Percentiles rank a stretch among this genome's conserved stretches.
These are phyloP conservation scores for Plasmodium gaboni DNA, from an alignment of 169 alveolate genomes.

Conservation along the genomic window DNA sequence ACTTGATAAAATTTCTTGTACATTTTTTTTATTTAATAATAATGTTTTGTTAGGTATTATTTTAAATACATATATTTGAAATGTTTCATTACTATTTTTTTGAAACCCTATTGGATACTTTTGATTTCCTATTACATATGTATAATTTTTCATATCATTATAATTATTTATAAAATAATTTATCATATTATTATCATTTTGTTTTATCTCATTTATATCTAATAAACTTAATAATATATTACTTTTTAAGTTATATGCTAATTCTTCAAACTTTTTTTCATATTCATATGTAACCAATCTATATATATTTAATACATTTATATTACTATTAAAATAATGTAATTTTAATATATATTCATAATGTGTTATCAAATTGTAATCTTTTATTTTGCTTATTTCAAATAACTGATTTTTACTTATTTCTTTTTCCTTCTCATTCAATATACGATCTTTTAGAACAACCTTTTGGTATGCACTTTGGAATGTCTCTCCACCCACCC, in stretches of 20 bases:
- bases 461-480: slow-evolving; percentile 18
- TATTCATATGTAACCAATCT: slow-evolving; percentile 24
- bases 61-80: slow-evolving; percentile 54
- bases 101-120: slow-evolving; percentile 72
- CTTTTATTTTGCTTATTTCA: slow-evolving; percentile 45
- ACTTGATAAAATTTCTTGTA: background rate
- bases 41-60: slow-evolving; percentile 51
- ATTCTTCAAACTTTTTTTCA: slow-evolving; percentile 56
- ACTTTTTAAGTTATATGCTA: slow-evolving; percentile 34
- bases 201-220: slow-evolving; percentile 49
- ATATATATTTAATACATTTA: slow-evolving; percentile 49
- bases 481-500: slow-evolving; percentile 4
- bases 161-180: slow-evolving; percentile 50
- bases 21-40: slow-evolving; percentile 52
- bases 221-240: slow-evolving; percentile 56
- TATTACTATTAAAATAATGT: slow-evolving; percentile 51
- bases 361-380: slow-evolving; percentile 45
- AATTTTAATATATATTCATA: slow-evolving; percentile 62
- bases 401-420: slow-evolving; percentile 11
- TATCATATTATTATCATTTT: slow-evolving; percentile 19
- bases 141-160: slow-evolving; percentile 26
- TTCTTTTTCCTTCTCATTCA: slow-evolving; percentile 4
- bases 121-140: slow-evolving; percentile 42
- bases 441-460: slow-evolving; percentile 8
- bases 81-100: slow-evolving; percentile 45